A percentile compares a stretch with the other conserved stretches of the same genome.
Conservation (phyloP, 1,284 basidiomycete genomes). For the Irpex rosettiformis region DNA sequence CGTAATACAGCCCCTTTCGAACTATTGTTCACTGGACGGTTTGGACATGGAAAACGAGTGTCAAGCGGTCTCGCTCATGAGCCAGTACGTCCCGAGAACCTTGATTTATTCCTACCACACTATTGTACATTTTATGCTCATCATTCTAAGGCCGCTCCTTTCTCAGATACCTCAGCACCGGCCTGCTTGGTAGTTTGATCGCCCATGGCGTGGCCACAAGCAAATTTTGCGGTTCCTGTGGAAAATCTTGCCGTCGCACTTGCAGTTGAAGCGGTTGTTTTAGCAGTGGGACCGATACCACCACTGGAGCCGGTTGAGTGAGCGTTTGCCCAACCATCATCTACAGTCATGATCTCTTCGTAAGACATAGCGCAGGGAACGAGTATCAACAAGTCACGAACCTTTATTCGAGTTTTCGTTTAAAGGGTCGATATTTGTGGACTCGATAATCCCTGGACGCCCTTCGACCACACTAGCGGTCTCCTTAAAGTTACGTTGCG, state of each 20-base stretch:
- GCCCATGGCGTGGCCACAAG: conserved; percentile 37
- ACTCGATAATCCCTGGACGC: conserved; percentile 52
- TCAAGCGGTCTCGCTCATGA: no score
- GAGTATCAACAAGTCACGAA: conserved; percentile 8
- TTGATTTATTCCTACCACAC: not conserved
- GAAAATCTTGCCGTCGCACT: conserved; percentile 23
- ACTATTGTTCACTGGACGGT: no score
- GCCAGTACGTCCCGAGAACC: not conserved
- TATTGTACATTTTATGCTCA: not conserved
- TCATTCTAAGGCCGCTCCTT: conserved; percentile 14
- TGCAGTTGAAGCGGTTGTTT: conserved; percentile 17
- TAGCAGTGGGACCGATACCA: conserved; percentile 12
- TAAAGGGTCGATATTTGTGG: conserved; percentile 47
- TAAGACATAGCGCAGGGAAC: not conserved
- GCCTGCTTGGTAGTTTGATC: conserved; percentile 33
- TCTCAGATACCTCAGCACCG: conserved; percentile 32
- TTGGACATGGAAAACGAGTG: no score
- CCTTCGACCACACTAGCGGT: conserved; percentile 46
- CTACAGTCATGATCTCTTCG: conserved; percentile 25
- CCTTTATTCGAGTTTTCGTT: conserved; percentile 43
- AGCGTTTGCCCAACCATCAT: conserved; percentile 42
- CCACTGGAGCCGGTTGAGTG: conserved; percentile 10
- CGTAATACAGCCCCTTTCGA: no score
- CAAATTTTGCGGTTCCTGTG: conserved; percentile 30
- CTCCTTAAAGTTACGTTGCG: conserved; percentile 34